Conservation (phyloP, 2,329 filamentous ascomycete genomes). For the Colletotrichum ledebouriae region DNA sequence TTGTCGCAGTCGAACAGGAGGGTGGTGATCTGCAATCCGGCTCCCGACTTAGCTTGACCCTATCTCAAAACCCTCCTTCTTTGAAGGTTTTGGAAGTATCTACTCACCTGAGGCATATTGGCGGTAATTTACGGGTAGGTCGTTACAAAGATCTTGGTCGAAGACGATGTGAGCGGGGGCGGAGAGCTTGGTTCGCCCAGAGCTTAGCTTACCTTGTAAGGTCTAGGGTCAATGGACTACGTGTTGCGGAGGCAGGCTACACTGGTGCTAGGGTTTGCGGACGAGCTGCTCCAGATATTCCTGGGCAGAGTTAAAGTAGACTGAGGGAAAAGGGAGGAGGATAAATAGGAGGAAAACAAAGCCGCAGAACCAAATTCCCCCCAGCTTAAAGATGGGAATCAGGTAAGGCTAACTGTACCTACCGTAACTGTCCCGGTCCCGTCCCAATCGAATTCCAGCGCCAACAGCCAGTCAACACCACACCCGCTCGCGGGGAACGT, state of each 20-base stretch:
- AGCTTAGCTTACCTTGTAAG: slow-evolving; percentile 23
- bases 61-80: too few relatives aligned
- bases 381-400: background rate
- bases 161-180: slow-evolving; percentile 12
- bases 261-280: too few relatives aligned
- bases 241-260: background rate
- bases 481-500: background rate
- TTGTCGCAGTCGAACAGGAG: slow-evolving; percentile 88
- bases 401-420: too few relatives aligned
- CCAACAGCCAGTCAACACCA: slow-evolving; percentile 2
- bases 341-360: background rate
- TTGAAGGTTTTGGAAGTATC: background rate
- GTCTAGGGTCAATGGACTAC: slow-evolving; percentile 29
- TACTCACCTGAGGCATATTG: slow-evolving; percentile 53
- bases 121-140: slow-evolving; percentile 34
- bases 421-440: background rate
- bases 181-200: background rate
- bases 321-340: background rate
- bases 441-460: slow-evolving; percentile 20
- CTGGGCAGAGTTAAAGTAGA: background rate
- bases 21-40: slow-evolving; percentile 69
- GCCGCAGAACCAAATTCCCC: slow-evolving; percentile 13
- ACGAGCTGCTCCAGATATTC: too few relatives aligned
- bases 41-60: background rate
- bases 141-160: background rate